Evolutionary conservation across 2,329 filamentous ascomycete genomes (phyloP).

Genomic region (Trichoderma guizhouense): DNA sequence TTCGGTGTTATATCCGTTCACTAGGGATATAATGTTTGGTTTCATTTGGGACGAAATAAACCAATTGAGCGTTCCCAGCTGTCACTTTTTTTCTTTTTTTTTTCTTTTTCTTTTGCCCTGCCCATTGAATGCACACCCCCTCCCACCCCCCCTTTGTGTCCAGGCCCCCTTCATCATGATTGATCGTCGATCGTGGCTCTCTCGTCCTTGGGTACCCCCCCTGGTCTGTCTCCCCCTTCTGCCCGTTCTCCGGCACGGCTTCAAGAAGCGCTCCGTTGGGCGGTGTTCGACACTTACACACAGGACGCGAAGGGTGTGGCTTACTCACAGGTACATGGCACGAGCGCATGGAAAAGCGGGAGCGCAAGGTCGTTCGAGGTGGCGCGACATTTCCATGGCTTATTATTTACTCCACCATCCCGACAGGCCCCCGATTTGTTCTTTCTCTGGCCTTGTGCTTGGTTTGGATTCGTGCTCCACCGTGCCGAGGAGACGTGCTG

Average conservation of each 20-base stretch:
- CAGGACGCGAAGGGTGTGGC: neutral
- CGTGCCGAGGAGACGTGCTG: neutral
- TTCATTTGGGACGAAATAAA: neutral
- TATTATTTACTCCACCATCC: slow-evolving; percentile 7
- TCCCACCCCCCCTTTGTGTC: neutral
- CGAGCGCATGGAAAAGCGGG: neutral
- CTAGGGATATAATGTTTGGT: neutral
- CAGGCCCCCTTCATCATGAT: slow-evolving; percentile 8
- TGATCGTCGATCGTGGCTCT: slow-evolving; percentile 15
- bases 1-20: neutral
- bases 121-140: neutral
- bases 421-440: neutral
- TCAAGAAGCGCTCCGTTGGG: slow-evolving; percentile 13
- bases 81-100: neutral
- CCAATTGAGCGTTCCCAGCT: neutral
- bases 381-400: neutral
- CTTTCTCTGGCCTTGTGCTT: neutral
- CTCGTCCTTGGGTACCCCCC: neutral
- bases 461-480: neutral
- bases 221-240: neutral
- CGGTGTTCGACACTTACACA: neutral
- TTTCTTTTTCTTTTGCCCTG: neutral
- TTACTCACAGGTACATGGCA: neutral
- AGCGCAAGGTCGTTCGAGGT: neutral
- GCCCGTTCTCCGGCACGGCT: slow-evolving; percentile 10